These are phyloP conservation scores for Curvularia hawaiiensis DNA, from an alignment of 2,329 filamentous ascomycete species.

Conservation along the genomic window DNA sequence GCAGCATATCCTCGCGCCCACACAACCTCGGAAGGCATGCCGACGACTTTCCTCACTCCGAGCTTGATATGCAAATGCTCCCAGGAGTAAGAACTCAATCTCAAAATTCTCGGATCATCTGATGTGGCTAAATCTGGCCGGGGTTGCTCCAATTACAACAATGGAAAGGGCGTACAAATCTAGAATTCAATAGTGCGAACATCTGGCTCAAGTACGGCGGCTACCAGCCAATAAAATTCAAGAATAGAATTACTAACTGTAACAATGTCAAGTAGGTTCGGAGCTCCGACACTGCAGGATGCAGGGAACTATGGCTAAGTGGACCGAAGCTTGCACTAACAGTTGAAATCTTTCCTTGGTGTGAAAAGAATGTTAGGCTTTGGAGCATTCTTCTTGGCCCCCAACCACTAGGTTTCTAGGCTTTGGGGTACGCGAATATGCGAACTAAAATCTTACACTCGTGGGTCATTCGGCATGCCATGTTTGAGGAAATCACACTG, in stretches of 20 bases:
- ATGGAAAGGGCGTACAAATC: slow-evolving; percentile 51
- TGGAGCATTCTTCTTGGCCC: neutral
- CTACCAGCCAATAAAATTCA: slow-evolving; percentile 47
- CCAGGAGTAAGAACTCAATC: slow-evolving; percentile 41
- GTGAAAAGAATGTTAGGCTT: neutral
- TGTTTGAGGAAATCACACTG: neutral
- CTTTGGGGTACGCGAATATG: neutral
- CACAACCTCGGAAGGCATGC: too few relatives aligned
- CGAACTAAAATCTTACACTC: too few relatives aligned
- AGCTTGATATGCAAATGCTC: slow-evolving; percentile 52
- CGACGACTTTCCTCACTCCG: slow-evolving; percentile 51
- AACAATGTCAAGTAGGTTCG: slow-evolving; percentile 7
- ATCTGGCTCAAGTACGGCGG: slow-evolving; percentile 49
- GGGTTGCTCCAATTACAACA: slow-evolving; percentile 44
- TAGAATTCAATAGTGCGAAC: slow-evolving; percentile 51
- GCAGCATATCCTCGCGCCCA: too few relatives aligned
- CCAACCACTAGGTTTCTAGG: neutral
- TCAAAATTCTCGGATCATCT: slow-evolving; percentile 32
- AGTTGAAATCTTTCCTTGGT: neutral
- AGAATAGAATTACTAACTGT: slow-evolving; percentile 3
- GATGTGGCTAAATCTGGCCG: slow-evolving; percentile 25
- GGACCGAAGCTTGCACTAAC: slow-evolving; percentile 6
- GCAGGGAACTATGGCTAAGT: slow-evolving; percentile 6
- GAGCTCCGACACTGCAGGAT: slow-evolving; percentile 1
- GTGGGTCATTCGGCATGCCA: too few relatives aligned